These are phyloP conservation scores for Cryptococcus jaspeensis DNA, from an alignment of 1,284 basidiomycete species.

Conservation along the genomic window DNA sequence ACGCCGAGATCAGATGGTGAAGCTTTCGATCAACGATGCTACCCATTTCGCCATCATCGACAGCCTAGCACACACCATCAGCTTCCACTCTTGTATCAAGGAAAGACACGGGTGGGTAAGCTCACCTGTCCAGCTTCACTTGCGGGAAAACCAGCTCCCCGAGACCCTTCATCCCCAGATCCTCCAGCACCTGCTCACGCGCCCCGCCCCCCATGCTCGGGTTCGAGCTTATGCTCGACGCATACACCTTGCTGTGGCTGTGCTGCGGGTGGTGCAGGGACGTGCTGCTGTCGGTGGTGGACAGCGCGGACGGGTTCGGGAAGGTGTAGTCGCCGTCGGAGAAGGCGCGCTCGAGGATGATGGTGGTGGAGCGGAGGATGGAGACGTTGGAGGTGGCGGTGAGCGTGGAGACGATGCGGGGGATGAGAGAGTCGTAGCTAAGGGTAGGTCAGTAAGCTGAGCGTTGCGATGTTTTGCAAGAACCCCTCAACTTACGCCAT, in stretches of 20 bases:
- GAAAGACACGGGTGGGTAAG: conserved; percentile 1
- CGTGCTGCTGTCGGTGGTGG: conserved; percentile 13
- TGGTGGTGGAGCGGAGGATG: conserved; percentile 69
- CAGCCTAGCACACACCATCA: conserved; percentile 16
- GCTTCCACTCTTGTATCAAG: background rate
- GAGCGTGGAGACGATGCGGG: conserved; percentile 73
- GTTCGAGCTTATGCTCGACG: conserved; percentile 17
- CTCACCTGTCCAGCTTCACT: conserved; percentile 40
- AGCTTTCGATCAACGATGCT: conserved; percentile 38
- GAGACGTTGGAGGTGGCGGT: conserved; percentile 68
- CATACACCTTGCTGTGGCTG: conserved; percentile 13
- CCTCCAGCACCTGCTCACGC: conserved; percentile 43
- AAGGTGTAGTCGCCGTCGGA: conserved; percentile 39
- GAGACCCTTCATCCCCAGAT: conserved; percentile 46
- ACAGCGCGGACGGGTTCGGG: conserved; percentile 13
- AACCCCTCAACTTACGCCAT: conserved; percentile 61
- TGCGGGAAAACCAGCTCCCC: conserved; percentile 38
- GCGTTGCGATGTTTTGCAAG: too few relatives aligned
- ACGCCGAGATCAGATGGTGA: conserved; percentile 25
- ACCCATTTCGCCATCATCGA: conserved; percentile 43
- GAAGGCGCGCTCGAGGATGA: conserved; percentile 60
- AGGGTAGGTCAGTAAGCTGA: conserved; percentile 2
- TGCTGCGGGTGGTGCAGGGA: conserved; percentile 24
- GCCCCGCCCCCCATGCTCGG: conserved; percentile 11
- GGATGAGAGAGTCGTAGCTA: conserved; percentile 76